These are phyloP conservation scores for Dioscorea cayenensis DNA, from an alignment of 116 monocot genomes.

Conservation along the genomic window DNA sequence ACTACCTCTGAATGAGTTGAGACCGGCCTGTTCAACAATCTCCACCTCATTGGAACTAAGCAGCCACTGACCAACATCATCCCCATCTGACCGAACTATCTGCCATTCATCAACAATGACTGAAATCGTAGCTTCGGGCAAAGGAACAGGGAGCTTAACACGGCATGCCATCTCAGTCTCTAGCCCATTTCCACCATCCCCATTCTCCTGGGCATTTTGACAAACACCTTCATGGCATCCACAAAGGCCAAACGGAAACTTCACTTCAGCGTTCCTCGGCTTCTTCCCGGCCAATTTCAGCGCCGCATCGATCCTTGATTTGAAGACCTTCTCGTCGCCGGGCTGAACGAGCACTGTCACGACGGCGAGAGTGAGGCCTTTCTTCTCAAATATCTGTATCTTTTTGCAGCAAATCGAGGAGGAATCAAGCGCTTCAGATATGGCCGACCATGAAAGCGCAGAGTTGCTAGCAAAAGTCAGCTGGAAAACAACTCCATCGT, in stretches of 20 bases:
- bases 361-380: slow-evolving; percentile 61
- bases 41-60: slow-evolving; percentile 56
- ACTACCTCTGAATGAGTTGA: slow-evolving; percentile 53
- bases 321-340: slow-evolving; percentile 48
- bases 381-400: slow-evolving; percentile 91
- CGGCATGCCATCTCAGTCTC: slow-evolving; percentile 18
- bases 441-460: slow-evolving; percentile 68
- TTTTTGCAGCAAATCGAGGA: slow-evolving; percentile 59
- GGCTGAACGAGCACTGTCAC: slow-evolving; percentile 38
- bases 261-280: slow-evolving; percentile 52
- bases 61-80: slow-evolving; percentile 58
- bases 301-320: slow-evolving; percentile 43
- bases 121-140: slow-evolving; percentile 46
- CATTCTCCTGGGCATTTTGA: slow-evolving; percentile 16
- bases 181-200: slow-evolving; percentile 14
- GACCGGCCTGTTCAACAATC: slow-evolving; percentile 35
- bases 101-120: slow-evolving; percentile 77
- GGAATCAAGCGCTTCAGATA: slow-evolving; percentile 60
- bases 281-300: slow-evolving; percentile 53
- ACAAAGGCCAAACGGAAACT: slow-evolving; percentile 83
- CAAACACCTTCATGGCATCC: slow-evolving; percentile 74
- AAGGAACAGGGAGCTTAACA: slow-evolving; percentile 35
- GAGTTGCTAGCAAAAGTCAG: slow-evolving; percentile 63
- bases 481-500: slow-evolving; percentile 32
- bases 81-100: slow-evolving; percentile 50